Evolutionary conservation across 768 basidiomycete genomes (phyloP).

Genomic region (Lentinula raphanica): DNA sequence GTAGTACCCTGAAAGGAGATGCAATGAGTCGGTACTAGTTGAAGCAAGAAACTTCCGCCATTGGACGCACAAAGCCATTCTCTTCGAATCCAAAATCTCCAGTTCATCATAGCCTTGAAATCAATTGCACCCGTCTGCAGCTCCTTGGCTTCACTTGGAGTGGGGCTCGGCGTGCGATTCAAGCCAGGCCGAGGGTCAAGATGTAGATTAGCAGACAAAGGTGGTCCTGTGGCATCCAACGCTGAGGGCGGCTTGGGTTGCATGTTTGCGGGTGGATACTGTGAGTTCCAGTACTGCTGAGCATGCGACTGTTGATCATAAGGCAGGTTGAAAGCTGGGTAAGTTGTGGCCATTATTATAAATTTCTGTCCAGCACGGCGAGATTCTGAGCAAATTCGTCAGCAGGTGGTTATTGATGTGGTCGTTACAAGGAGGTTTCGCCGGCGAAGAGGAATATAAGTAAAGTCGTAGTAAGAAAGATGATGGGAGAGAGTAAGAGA

Average conservation of each 20-base stretch:
- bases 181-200: slow-evolving; percentile 13
- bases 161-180: slow-evolving; percentile 55
- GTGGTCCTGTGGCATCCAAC: neutral
- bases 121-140: slow-evolving; percentile 40
- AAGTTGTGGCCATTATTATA: slow-evolving; percentile 3
- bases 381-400: neutral
- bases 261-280: slow-evolving; percentile 2
- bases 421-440: slow-evolving; percentile 5
- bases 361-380: neutral
- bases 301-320: slow-evolving; percentile 1
- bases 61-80: slow-evolving; percentile 51
- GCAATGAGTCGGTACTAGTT: neutral
- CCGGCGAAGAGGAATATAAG: slow-evolving; percentile 2
- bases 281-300: slow-evolving; percentile 4
- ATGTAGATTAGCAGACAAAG: neutral
- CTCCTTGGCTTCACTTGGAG: slow-evolving; percentile 52
- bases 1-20: slow-evolving; percentile 40
- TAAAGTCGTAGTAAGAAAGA: neutral
- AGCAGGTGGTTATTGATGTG: neutral
- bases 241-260: neutral
- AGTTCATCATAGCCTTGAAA: slow-evolving; percentile 36
- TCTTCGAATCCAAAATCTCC: slow-evolving; percentile 49
- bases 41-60: neutral
- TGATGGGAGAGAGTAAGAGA: neutral
- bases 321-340: neutral